Percentiles rank a stretch among this genome's conserved stretches.
Evolutionary conservation across 1,139 yeast genomes (phyloP).

Genomic region (Candida smagusa): DNA sequence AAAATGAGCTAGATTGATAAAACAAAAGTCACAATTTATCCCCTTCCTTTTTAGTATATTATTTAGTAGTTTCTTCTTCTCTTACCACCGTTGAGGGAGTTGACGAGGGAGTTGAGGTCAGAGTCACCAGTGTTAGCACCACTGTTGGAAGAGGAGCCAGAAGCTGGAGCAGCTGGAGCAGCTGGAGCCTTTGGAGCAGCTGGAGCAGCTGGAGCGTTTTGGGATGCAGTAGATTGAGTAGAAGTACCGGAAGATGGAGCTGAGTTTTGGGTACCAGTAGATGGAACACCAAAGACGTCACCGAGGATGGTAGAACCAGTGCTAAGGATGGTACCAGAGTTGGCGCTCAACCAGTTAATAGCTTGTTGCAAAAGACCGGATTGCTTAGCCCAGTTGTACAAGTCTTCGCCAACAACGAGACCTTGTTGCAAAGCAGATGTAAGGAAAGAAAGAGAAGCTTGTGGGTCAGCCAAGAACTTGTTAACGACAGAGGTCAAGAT

Average conservation of each 20-base stretch:
- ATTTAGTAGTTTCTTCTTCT: constrained; percentile 19
- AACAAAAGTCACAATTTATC: not conserved
- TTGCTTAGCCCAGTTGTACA: constrained; percentile 38
- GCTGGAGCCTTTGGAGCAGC: constrained; percentile 14
- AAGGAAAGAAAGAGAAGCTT: constrained; percentile 31
- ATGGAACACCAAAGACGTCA: constrained; percentile 8
- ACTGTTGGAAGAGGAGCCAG: constrained; percentile 15
- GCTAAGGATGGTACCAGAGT: constrained; percentile 31
- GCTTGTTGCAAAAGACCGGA: constrained; percentile 36
- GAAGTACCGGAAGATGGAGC: constrained; percentile 6
- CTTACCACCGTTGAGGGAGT: constrained; percentile 9
- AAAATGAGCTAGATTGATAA: constrained; percentile 5
- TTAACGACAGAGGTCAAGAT: constrained; percentile 29
- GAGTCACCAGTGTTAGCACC: constrained; percentile 9
- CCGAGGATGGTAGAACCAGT: constrained; percentile 27
- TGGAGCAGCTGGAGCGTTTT: constrained; percentile 12
- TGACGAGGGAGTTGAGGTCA: constrained; percentile 9
- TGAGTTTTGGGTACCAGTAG: constrained; percentile 3
- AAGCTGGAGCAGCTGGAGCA: constrained; percentile 16
- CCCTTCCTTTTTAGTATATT: not conserved
- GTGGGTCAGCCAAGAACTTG: constrained; percentile 39
- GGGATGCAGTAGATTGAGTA: constrained; percentile 8
- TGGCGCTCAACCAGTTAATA: constrained; percentile 26
- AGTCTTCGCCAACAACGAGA: constrained; percentile 32
- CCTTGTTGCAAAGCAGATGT: constrained; percentile 35